Percentiles rank a stretch among this genome's conserved stretches.
phyloP scores from a whole-genome alignment of 176 grass and related monocot species.

The Areca catechu region DNA sequence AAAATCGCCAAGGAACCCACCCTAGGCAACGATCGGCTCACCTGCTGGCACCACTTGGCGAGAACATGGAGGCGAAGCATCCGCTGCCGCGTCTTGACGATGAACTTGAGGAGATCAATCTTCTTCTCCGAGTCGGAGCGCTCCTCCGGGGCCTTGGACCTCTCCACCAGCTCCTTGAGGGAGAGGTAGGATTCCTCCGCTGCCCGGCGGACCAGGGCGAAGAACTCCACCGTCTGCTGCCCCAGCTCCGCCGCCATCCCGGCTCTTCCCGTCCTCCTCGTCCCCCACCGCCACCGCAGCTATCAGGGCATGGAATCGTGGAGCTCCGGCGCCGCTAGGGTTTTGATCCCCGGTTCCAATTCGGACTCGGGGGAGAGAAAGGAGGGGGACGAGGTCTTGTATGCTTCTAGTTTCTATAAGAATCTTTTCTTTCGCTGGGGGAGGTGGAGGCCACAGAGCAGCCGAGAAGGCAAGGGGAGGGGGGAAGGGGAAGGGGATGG shows the following conservation, averaged over 20 bases:
- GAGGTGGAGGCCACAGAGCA: too few species aligned
- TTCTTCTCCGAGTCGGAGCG: constrained; percentile 93
- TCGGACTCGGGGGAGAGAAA: too few species aligned
- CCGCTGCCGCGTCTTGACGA: constrained; percentile 68
- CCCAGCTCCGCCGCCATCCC: constrained; percentile 62
- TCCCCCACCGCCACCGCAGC: background rate
- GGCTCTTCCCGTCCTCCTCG: background rate
- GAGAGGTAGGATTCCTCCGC: constrained; percentile 90
- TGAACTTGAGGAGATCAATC: constrained; percentile 97
- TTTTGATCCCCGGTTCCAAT: too few species aligned
- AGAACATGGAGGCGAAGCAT: constrained; percentile 99
- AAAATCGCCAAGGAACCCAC: background rate
- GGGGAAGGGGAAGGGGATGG: too few species aligned
- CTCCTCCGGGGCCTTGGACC: constrained; percentile 42
- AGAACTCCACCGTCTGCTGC: constrained; percentile 83
- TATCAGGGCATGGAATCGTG: background rate
- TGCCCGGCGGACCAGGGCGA: constrained; percentile 53
- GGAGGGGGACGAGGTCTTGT: too few species aligned
- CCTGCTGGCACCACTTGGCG: constrained; percentile 99
- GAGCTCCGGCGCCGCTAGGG: too few species aligned
- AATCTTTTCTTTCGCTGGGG: too few species aligned
- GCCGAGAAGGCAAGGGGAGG: too few species aligned
- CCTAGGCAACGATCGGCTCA: constrained; percentile 5
- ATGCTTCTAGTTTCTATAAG: too few species aligned
- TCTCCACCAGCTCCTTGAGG: constrained; percentile 83